Conservation (phyloP, 495 filamentous ascomycete species). For the Cercophora newfieldiana region DNA sequence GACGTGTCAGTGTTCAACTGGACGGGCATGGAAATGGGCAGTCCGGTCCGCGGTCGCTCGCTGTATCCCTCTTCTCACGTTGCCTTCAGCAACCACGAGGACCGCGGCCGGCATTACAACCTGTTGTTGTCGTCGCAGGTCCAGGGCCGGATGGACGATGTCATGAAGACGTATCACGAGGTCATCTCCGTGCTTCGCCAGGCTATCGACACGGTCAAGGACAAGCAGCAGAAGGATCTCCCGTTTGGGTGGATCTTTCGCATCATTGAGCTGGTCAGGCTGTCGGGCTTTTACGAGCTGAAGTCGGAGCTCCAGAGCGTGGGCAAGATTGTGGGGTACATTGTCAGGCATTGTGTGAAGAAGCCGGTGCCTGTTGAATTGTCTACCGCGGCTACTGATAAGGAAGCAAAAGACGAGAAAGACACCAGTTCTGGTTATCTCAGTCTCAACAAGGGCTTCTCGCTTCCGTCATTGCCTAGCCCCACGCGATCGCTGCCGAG, state of each 20-base stretch:
- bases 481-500: slow-evolving; percentile 3
- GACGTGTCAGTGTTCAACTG: slow-evolving; percentile 47
- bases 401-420: background rate
- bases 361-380: background rate
- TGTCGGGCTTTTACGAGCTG: slow-evolving; percentile 26
- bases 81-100: slow-evolving; percentile 29
- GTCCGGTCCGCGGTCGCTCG: slow-evolving; percentile 37
- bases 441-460: background rate
- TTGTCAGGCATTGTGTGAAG: slow-evolving; percentile 24
- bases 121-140: slow-evolving; percentile 25
- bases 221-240: slow-evolving; percentile 30
- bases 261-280: slow-evolving; percentile 31
- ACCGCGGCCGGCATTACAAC: slow-evolving; percentile 31
- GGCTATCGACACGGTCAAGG: slow-evolving; percentile 35
- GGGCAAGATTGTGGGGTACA: slow-evolving; percentile 36
- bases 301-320: slow-evolving; percentile 30
- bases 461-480: slow-evolving; percentile 12
- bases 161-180: slow-evolving; percentile 29
- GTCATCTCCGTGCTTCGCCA: slow-evolving; percentile 30
- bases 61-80: slow-evolving; percentile 38
- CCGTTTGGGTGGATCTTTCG: slow-evolving; percentile 33
- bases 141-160: slow-evolving; percentile 29
- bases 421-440: background rate
- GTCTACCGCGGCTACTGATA: background rate
- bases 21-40: slow-evolving; percentile 40